Conservation (phyloP, 2,329 filamentous ascomycete genomes). For the Lasiodiplodia sp. region DNA sequence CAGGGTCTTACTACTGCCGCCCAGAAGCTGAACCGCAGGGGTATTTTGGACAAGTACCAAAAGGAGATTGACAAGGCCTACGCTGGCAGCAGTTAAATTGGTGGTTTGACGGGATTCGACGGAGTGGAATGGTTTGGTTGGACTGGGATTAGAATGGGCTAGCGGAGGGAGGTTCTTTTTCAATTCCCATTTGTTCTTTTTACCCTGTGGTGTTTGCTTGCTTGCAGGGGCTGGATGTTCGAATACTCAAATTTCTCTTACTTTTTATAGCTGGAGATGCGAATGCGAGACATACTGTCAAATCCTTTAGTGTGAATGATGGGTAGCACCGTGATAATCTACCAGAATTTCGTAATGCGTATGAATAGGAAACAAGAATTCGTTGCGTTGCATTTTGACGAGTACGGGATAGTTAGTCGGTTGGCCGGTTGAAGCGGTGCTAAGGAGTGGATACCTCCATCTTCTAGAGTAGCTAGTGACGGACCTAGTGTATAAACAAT, state of each 20-base stretch:
- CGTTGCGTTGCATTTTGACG: too few relatives aligned
- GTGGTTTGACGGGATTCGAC: not conserved
- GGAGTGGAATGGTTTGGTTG: not conserved
- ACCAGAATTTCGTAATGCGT: too few relatives aligned
- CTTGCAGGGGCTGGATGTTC: not conserved
- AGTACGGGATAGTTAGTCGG: too few relatives aligned
- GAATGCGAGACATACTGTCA: not conserved
- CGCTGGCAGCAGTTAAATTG: slow-evolving; percentile 32
- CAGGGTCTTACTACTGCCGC: slow-evolving; percentile 61
- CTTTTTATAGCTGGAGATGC: not conserved
- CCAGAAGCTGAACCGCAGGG: slow-evolving; percentile 61
- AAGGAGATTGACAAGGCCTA: slow-evolving; percentile 59
- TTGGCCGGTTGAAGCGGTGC: too few relatives aligned
- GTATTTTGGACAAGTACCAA: slow-evolving; percentile 59
- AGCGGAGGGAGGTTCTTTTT: not conserved
- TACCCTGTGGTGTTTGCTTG: not conserved
- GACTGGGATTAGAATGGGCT: not conserved
- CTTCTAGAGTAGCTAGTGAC: too few relatives aligned
- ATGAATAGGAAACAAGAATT: too few relatives aligned
- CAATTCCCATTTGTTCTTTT: not conserved
- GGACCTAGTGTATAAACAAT: too few relatives aligned
- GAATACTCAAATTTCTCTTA: not conserved
- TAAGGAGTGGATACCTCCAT: too few relatives aligned
- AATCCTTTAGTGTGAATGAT: not conserved
- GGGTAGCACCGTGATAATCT: not conserved